phyloP scores from a whole-genome alignment of 1,284 basidiomycete genomes.

The Heliocybe sulcata region DNA sequence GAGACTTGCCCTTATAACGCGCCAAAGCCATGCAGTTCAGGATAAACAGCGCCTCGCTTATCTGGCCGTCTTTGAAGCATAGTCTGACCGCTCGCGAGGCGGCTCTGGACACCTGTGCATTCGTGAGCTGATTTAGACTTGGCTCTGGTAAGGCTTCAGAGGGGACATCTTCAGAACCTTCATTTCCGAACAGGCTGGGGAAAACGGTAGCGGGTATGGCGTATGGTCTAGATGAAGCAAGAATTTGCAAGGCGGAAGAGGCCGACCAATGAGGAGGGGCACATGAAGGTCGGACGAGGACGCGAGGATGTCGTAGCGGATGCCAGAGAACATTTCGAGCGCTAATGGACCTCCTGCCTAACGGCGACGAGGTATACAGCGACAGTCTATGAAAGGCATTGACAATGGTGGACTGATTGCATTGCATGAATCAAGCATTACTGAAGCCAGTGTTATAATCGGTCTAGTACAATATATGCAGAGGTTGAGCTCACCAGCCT shows the following conservation, averaged over 20 bases:
- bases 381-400: conserved; percentile 17
- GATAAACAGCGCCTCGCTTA: conserved; percentile 46
- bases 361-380: conserved; percentile 1
- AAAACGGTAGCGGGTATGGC: not conserved
- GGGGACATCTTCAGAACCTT: not conserved
- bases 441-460: conserved; percentile 15
- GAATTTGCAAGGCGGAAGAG: too few relatives aligned
- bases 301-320: not conserved
- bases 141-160: not conserved
- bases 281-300: not conserved
- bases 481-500: not conserved
- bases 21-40: conserved; percentile 50
- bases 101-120: conserved; percentile 41
- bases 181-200: not conserved
- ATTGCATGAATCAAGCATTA: conserved; percentile 59
- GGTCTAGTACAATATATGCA: not conserved
- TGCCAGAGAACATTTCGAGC: not conserved
- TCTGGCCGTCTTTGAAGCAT: conserved; percentile 32
- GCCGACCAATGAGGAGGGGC: not conserved
- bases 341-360: not conserved
- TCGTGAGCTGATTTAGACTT: conserved; percentile 15
- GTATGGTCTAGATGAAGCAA: not conserved
- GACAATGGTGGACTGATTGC: conserved; percentile 42
- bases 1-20: conserved; percentile 6
- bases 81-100: conserved; percentile 47